These are phyloP conservation scores for Quercus engelmannii DNA, from an alignment of 306 rosid species.

Conservation along the genomic window DNA sequence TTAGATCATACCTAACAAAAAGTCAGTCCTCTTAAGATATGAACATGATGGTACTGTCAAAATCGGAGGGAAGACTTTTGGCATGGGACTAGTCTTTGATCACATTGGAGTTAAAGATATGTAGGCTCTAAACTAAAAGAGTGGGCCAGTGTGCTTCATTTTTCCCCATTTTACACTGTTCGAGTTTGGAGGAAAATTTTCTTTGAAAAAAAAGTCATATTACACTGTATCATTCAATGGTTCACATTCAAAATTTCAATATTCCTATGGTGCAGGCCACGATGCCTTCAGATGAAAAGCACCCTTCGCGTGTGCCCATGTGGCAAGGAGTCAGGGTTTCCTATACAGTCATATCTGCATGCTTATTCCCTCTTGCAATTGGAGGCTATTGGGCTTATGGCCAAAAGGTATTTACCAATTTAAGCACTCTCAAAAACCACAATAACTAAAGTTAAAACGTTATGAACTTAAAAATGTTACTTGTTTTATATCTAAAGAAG, in stretches of 20 bases:
- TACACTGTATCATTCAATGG: too few relatives aligned
- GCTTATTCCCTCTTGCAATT: conserved; percentile 48
- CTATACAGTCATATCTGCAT: conserved; percentile 40
- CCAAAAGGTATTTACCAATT: conserved; percentile 18
- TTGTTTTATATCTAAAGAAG: not conserved
- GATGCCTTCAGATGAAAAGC: conserved; percentile 59
- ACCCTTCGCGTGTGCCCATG: conserved; percentile 56
- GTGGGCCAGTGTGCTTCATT: not conserved
- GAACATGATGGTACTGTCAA: not conserved
- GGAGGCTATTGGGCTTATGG: conserved; percentile 64
- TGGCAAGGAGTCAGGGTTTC: conserved; percentile 53
- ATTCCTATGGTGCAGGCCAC: conserved; percentile 34
- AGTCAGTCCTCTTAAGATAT: not conserved
- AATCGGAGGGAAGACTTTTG: conserved; percentile 3
- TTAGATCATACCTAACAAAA: too few relatives aligned
- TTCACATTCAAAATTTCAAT: not conserved
- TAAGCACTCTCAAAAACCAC: not conserved
- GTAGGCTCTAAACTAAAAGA: not conserved
- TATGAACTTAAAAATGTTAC: too few relatives aligned
- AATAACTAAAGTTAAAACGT: not conserved
- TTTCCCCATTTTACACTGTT: too few relatives aligned
- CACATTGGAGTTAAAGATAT: not conserved
- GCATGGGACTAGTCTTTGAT: not conserved
- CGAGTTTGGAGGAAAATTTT: too few relatives aligned
- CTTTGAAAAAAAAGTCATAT: too few relatives aligned